Evolutionary conservation across 352 stramenopile species (phyloP), one percentile per base, ranked within the genome.

Genomic region (Pythium guiyangense): DNA sequence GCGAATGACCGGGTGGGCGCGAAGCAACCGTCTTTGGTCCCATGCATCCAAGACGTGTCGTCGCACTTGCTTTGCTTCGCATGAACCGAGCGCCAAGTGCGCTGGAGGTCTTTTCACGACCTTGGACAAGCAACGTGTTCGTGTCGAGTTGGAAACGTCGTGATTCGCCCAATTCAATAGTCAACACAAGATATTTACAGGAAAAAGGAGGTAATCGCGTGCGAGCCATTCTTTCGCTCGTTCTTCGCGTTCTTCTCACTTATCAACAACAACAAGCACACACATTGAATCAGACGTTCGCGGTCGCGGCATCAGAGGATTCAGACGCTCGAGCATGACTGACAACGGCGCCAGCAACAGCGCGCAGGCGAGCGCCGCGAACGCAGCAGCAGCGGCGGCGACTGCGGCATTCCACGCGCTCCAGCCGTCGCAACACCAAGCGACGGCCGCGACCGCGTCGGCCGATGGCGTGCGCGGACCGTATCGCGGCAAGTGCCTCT

Each of bases 401-500:
- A 11, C 31, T 9, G 5, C 31, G 6, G 31, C 31, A 6, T 37
- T 37, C 31, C 31, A 54, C 34, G 46, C 26, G 10, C 46, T 29
- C 5, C 25, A 52, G 14, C 22, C 49, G 14, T 29, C 31, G 49
- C 49, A 43, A 20, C 49, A 54, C 43, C 27, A 37, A 37, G 31
- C 25, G 45, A 17, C 34, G 5, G 14, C 45, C 2, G 4, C 45
- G 10, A 34, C 8, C 3, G 45, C 45, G 6, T 15, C 12, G 8
- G n/a, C 31, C 31, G 31, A 37, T 37, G 31, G 43, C 43, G 43
- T 29, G 27, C 48, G 56, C 20, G 56, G 49, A 4, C 39, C 56
- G 4, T 92, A 77, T 67, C 76, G 84, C 52, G 84, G 84, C 55
- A 84, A 85, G 51, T 94, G 84, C 48, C 73, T 88, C 48, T 94